Evolutionary conservation across 129 eudicot species (phyloP).

Genomic region (Helianthus tuberosus): DNA sequence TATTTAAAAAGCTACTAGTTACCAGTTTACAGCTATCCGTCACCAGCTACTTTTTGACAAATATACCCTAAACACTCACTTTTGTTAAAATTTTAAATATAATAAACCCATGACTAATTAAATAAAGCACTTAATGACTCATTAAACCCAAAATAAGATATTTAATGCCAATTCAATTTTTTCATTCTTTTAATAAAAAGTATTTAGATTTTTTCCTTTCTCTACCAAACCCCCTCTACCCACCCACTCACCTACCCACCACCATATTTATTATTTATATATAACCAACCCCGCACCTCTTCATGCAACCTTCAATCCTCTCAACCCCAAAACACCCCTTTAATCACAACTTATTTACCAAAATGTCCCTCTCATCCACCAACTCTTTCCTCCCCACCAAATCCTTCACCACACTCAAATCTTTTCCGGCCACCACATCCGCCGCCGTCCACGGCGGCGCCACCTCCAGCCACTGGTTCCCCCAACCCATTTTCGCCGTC

Average conservation of each 20-base stretch:
- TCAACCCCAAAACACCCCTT: slow-evolving; percentile 5
- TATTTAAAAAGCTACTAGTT: too few relatives aligned
- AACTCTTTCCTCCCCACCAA: slow-evolving; percentile 56
- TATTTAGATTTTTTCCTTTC: background rate
- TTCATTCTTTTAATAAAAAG: background rate
- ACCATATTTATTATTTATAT: background rate
- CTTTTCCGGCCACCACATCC: slow-evolving; percentile 41
- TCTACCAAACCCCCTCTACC: slow-evolving; percentile 30
- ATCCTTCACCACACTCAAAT: slow-evolving; percentile 31
- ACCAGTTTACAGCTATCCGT: too few relatives aligned
- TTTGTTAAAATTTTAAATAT: background rate
- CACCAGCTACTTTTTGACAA: too few relatives aligned
- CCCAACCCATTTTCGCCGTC: slow-evolving; percentile 66
- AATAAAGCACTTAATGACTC: background rate
- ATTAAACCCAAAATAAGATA: background rate
- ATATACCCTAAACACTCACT: too few relatives aligned
- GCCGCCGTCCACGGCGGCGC: background rate
- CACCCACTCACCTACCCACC: slow-evolving; percentile 6
- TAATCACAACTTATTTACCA: background rate
- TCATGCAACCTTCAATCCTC: background rate
- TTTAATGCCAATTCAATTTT: too few relatives aligned
- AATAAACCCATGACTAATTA: background rate
- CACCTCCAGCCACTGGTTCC: slow-evolving; percentile 25
- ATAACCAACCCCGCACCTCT: background rate
- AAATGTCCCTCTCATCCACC: slow-evolving; percentile 35